phyloP scores from a whole-genome alignment of 1,139 yeast genomes.

The Blastobotrys proliferans region DNA sequence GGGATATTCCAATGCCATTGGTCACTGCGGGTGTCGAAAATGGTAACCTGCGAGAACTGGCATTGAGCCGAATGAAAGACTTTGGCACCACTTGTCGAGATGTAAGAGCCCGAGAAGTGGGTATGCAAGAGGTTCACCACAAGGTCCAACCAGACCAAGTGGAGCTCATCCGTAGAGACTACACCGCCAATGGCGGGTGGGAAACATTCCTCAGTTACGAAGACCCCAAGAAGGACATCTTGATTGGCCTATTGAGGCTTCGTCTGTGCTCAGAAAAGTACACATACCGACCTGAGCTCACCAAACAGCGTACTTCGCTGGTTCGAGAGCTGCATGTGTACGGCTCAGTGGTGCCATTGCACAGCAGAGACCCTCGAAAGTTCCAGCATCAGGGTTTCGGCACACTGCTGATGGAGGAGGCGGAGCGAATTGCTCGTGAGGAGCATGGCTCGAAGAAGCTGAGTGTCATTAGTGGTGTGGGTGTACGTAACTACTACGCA shows the following conservation, averaged over 20 bases:
- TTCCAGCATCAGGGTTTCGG: constrained; percentile 99
- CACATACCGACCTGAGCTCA: constrained; percentile 87
- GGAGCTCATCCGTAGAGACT: constrained; percentile 90
- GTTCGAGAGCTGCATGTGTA: constrained; percentile 96
- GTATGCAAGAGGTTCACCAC: constrained; percentile 97
- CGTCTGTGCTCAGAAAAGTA: constrained; percentile 86
- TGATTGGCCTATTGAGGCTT: constrained; percentile 83
- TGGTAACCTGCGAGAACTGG: constrained; percentile 93
- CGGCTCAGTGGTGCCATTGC: constrained; percentile 96
- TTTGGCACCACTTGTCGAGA: constrained; percentile 95
- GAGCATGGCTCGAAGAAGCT: constrained; percentile 93
- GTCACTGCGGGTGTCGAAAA: constrained; percentile 98
- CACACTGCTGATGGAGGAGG: constrained; percentile 95
- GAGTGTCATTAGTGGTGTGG: constrained; percentile 95
- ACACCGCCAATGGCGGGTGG: constrained; percentile 99
- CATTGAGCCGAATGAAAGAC: constrained; percentile 96
- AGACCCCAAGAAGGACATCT: constrained; percentile 94
- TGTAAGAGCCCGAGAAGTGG: constrained; percentile 98
- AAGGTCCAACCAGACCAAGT: constrained; percentile 97
- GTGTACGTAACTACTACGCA: constrained; percentile 93
- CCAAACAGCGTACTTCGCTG: constrained; percentile 78
- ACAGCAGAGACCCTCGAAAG: constrained; percentile 95
- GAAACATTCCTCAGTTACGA: constrained; percentile 94
- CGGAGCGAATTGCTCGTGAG: constrained; percentile 89
- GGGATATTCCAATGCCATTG: constrained; percentile 99